Conservation (phyloP, 1,139 yeast genomes). For the Suhomyces bolitotheri region DNA sequence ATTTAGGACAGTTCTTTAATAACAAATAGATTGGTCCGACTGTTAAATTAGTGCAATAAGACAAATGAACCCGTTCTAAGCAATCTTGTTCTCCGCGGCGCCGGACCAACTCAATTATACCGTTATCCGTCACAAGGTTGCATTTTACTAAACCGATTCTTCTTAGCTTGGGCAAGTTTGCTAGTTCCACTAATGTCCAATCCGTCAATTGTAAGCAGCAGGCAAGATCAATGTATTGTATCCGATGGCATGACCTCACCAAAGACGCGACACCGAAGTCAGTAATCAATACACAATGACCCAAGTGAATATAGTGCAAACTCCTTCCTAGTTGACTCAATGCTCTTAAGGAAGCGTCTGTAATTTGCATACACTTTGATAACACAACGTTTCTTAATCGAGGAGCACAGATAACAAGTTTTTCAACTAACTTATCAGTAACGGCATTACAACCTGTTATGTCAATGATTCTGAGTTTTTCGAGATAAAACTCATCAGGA, state of each 20-base stretch:
- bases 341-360: constrained; percentile 78
- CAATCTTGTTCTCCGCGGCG: constrained; percentile 73
- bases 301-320: constrained; percentile 87
- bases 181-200: constrained; percentile 74
- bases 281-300: constrained; percentile 89
- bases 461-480: constrained; percentile 73
- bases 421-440: constrained; percentile 77
- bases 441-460: constrained; percentile 82
- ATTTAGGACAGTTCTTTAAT: constrained; percentile 76
- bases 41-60: constrained; percentile 83
- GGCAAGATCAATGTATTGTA: constrained; percentile 92
- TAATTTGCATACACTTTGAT: constrained; percentile 85
- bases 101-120: constrained; percentile 74
- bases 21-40: constrained; percentile 70
- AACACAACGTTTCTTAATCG: constrained; percentile 82
- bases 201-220: constrained; percentile 91
- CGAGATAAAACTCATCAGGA: constrained; percentile 44
- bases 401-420: constrained; percentile 76
- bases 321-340: constrained; percentile 75
- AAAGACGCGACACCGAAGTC: constrained; percentile 81
- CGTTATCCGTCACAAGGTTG: constrained; percentile 81
- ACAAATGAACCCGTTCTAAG: constrained; percentile 87
- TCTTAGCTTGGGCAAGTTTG: constrained; percentile 76
- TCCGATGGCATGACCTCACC: constrained; percentile 76
- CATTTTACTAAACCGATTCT: constrained; percentile 95